phyloP scores from a whole-genome alignment of 495 filamentous ascomycete genomes.

The Clohesyomyces aquaticus region DNA sequence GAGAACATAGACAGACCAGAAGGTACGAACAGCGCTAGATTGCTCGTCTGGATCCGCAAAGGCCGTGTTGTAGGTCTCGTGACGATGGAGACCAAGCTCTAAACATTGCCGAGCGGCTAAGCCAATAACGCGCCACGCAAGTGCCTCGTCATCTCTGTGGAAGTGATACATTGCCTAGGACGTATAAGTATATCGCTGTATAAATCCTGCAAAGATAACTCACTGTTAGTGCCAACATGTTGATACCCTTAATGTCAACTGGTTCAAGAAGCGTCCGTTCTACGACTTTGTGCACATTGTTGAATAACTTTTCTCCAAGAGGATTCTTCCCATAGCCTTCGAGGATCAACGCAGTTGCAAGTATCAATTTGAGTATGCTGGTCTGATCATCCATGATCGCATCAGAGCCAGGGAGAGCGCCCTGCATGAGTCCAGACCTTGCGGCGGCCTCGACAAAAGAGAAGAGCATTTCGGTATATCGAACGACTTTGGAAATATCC shows the following conservation, averaged over 20 bases:
- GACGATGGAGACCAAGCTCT: conserved; percentile 77
- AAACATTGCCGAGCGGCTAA: conserved; percentile 74
- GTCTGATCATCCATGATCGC: conserved; percentile 69
- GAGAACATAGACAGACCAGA: conserved; percentile 81
- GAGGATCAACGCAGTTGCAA: conserved; percentile 73
- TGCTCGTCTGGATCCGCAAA: conserved; percentile 65
- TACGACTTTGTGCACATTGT: conserved; percentile 68
- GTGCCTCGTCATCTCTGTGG: conserved; percentile 76
- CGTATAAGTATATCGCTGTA: neutral
- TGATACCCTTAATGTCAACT: conserved; percentile 68
- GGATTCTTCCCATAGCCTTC: conserved; percentile 78
- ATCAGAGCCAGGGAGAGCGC: conserved; percentile 60
- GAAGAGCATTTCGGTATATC: conserved; percentile 67
- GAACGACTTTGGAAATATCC: conserved; percentile 66
- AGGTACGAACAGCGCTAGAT: conserved; percentile 63
- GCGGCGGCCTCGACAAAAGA: conserved; percentile 71
- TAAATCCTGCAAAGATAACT: conserved; percentile 38
- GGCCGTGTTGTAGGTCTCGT: conserved; percentile 70
- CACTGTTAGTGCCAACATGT: conserved; percentile 73
- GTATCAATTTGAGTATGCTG: conserved; percentile 73
- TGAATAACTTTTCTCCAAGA: conserved; percentile 69
- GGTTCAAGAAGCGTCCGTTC: conserved; percentile 70
- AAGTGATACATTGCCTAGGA: conserved; percentile 80
- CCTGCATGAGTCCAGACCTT: conserved; percentile 60
- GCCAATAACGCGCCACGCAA: conserved; percentile 80